Evolutionary conservation across 768 basidiomycete species (phyloP).

Genomic region (Agrocybe pediades): DNA sequence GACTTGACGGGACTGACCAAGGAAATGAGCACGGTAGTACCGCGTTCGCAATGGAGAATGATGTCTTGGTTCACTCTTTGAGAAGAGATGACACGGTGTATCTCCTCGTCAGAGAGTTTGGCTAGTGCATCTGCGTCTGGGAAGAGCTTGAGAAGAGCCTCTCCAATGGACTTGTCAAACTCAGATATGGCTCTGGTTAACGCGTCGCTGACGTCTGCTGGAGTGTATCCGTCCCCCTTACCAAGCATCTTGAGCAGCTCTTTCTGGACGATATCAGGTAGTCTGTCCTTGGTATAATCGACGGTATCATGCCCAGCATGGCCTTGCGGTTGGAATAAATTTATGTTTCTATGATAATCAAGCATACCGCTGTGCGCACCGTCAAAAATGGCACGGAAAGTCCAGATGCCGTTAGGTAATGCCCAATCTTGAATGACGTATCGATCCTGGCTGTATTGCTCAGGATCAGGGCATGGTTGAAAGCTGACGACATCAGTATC

Average conservation of each 20-base stretch:
- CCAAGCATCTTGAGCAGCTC: conserved; percentile 21
- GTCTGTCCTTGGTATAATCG: conserved; percentile 33
- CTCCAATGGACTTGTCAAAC: conserved; percentile 39
- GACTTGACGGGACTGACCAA: conserved; percentile 42
- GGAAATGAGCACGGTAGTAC: conserved; percentile 51
- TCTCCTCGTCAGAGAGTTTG: conserved; percentile 38
- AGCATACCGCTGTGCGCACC: conserved; percentile 30
- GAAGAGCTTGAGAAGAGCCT: conserved; percentile 42
- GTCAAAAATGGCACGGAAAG: conserved; percentile 49
- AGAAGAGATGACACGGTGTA: conserved; percentile 45
- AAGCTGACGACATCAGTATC: conserved; percentile 44
- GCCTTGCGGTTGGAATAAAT: conserved; percentile 25
- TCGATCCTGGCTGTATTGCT: conserved; percentile 47
- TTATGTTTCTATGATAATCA: neutral
- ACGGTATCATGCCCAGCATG: conserved; percentile 51
- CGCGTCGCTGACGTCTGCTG: conserved; percentile 27
- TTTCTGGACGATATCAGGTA: conserved; percentile 33
- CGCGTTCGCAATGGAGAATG: conserved; percentile 49
- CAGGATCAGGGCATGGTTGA: conserved; percentile 47
- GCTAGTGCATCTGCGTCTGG: conserved; percentile 34
- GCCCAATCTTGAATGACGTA: conserved; percentile 41
- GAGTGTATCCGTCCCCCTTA: conserved; percentile 8
- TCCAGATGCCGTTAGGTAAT: conserved; percentile 40
- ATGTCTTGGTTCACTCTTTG: conserved; percentile 29
- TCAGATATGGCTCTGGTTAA: conserved; percentile 35